Percentiles rank a stretch among this genome's conserved stretches.
These are phyloP conservation scores for Leccinum rimulosum DNA, from an alignment of 768 basidiomycete species.

Conservation along the genomic window DNA sequence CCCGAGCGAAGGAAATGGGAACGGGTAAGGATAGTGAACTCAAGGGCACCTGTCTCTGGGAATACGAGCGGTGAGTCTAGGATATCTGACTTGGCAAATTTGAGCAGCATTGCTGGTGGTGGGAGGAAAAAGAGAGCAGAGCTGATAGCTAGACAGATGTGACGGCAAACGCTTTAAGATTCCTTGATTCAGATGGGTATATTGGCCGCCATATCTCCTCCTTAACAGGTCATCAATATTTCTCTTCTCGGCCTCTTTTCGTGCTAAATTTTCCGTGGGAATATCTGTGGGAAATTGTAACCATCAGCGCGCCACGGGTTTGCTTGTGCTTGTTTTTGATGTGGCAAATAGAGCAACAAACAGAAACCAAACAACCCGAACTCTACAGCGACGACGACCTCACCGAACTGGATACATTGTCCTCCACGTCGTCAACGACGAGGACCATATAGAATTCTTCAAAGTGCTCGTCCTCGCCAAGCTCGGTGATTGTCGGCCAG, in stretches of 20 bases:
- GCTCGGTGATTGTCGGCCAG: conserved; percentile 2
- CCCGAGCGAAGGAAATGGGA: conserved; percentile 29
- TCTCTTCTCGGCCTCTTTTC: background rate
- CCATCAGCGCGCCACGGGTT: conserved; percentile 16
- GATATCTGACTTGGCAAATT: conserved; percentile 57
- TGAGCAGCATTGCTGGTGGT: conserved; percentile 47
- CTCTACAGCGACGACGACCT: conserved; percentile 31
- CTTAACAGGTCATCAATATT: background rate
- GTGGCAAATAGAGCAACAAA: conserved; percentile 31
- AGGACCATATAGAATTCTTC: conserved; percentile 5
- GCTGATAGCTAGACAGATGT: background rate
- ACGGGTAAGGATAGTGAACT: conserved; percentile 49
- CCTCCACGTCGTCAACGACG: conserved; percentile 21
- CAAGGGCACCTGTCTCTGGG: conserved; percentile 47
- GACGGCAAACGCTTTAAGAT: background rate
- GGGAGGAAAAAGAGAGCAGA: background rate
- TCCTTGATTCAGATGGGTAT: background rate
- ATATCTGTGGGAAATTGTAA: background rate
- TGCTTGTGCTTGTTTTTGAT: conserved; percentile 28
- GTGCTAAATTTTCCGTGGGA: conserved; percentile 5
- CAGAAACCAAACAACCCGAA: conserved; percentile 28
- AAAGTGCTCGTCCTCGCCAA: conserved; percentile 3
- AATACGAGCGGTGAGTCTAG: conserved; percentile 54
- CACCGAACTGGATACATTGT: conserved; percentile 23
- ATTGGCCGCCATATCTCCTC: background rate